Conservation (phyloP, 805 yeast species). For the Ogataea thermomethanolica region DNA sequence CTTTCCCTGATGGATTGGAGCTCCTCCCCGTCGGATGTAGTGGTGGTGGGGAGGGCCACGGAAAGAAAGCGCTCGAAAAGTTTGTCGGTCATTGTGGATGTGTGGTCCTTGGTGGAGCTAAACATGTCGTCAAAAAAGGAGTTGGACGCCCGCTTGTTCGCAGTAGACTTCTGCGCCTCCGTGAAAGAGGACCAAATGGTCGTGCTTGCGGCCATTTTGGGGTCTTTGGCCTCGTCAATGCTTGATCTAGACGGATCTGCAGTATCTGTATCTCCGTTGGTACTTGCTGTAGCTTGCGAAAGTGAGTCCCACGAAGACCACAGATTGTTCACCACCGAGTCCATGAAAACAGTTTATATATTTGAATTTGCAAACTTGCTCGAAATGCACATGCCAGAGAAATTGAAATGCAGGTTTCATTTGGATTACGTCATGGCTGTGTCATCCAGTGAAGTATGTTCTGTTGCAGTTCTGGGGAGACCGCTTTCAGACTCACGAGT, state of each 20-base stretch:
- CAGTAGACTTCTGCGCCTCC: constrained; percentile 7
- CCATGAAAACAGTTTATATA: constrained; percentile 16
- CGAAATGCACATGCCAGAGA: constrained; percentile 1
- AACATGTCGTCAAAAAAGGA: constrained; percentile 25
- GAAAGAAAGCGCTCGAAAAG: constrained; percentile 66
- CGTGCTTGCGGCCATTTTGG: constrained; percentile 9
- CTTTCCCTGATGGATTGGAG: constrained; percentile 44
- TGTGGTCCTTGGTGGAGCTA: constrained; percentile 11
- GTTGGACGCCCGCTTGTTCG: constrained; percentile 7
- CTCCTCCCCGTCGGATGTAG: constrained; percentile 40
- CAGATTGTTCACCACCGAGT: constrained; percentile 29
- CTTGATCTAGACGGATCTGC: neutral
- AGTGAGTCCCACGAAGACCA: constrained; percentile 28
- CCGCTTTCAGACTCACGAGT: constrained; percentile 20
- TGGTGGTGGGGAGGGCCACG: constrained; percentile 67
- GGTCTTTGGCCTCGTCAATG: neutral
- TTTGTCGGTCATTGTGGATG: constrained; percentile 51
- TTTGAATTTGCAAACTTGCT: constrained; percentile 6
- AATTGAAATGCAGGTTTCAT: neutral
- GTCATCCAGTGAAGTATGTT: constrained; percentile 24
- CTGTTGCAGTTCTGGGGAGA: constrained; percentile 2
- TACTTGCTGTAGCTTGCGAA: constrained; percentile 11
- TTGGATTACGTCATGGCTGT: constrained; percentile 5
- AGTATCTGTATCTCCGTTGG: constrained; percentile 1
- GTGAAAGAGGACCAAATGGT: constrained; percentile 19